Conservation (phyloP, 2,329 filamentous ascomycete species). For the Exophiala xenobiotica region DNA sequence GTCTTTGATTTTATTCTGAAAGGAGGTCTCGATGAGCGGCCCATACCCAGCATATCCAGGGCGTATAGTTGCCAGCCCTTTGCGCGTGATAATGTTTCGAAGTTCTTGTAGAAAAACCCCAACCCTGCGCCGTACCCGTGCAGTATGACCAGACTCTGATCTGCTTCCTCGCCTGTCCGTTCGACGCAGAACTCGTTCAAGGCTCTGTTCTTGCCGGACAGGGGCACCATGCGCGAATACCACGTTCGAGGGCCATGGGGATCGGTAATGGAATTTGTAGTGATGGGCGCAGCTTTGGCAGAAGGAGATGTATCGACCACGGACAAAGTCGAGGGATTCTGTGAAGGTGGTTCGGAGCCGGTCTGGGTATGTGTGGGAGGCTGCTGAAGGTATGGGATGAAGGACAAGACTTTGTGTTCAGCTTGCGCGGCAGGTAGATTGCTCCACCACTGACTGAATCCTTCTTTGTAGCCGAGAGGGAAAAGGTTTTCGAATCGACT, state of each 20-base stretch:
- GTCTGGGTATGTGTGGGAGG: slow-evolving; percentile 69
- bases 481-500: slow-evolving; percentile 57
- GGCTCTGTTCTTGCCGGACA: slow-evolving; percentile 81
- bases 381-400: slow-evolving; percentile 75
- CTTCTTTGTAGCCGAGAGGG: slow-evolving; percentile 87
- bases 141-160: slow-evolving; percentile 90
- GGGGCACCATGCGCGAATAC: slow-evolving; percentile 78
- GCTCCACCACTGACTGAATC: slow-evolving; percentile 91
- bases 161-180: slow-evolving; percentile 71
- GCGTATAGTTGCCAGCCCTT: slow-evolving; percentile 87
- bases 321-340: slow-evolving; percentile 37
- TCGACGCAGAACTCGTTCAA: slow-evolving; percentile 94
- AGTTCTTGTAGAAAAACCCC: slow-evolving; percentile 98
- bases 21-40: slow-evolving; percentile 75
- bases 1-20: slow-evolving; percentile 86
- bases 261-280: slow-evolving; percentile 59
- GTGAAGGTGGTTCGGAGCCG: slow-evolving; percentile 51
- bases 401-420: slow-evolving; percentile 83
- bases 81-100: slow-evolving; percentile 77
- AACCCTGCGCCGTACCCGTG: slow-evolving; percentile 96
- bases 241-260: slow-evolving; percentile 83
- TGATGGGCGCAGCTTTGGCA: slow-evolving; percentile 42
- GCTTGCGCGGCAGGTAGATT: slow-evolving; percentile 77
- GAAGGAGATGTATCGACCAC: slow-evolving; percentile 39
- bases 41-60: slow-evolving; percentile 94